Conservation (phyloP, 2,329 filamentous ascomycete species). For the Nigrograna mackinnonii region DNA sequence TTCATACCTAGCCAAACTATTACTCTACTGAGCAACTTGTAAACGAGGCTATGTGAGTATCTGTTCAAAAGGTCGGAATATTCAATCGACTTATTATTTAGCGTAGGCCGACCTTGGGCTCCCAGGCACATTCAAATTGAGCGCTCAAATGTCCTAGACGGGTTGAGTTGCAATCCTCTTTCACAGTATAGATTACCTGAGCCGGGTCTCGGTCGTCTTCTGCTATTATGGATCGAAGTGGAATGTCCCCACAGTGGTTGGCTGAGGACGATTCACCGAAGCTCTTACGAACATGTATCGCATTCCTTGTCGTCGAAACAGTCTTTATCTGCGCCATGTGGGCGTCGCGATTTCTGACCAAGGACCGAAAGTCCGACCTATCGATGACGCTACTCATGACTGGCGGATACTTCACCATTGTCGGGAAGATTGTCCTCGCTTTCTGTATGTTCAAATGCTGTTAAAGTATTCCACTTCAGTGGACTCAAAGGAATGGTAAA, state of each 20-base stretch:
- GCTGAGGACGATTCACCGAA: conserved; percentile 13
- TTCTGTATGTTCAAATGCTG: conserved; percentile 14
- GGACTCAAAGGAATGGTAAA: too few species aligned
- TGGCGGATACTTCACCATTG: conserved; percentile 14
- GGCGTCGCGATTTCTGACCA: conserved; percentile 13
- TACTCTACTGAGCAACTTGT: too few species aligned
- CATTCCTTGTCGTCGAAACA: conserved; percentile 20
- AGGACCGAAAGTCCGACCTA: conserved; percentile 13
- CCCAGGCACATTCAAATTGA: too few species aligned
- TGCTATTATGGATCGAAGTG: not conserved
- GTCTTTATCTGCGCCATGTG: conserved; percentile 18
- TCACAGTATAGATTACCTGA: too few species aligned
- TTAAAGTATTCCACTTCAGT: not conserved
- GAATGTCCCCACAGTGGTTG: conserved; percentile 10
- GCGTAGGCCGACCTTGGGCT: too few species aligned
- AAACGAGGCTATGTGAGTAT: too few species aligned
- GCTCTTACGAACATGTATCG: conserved; percentile 15
- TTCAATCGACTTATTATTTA: too few species aligned
- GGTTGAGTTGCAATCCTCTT: too few species aligned
- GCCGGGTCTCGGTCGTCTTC: too few species aligned
- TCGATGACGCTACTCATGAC: conserved; percentile 24
- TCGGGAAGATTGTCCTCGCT: conserved; percentile 17
- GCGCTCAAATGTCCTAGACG: too few species aligned
- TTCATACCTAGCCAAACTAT: too few species aligned
- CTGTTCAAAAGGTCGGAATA: too few species aligned